These are phyloP conservation scores for Akanthomyces muscarius DNA, from an alignment of 2,329 filamentous ascomycete species.

Conservation along the genomic window DNA sequence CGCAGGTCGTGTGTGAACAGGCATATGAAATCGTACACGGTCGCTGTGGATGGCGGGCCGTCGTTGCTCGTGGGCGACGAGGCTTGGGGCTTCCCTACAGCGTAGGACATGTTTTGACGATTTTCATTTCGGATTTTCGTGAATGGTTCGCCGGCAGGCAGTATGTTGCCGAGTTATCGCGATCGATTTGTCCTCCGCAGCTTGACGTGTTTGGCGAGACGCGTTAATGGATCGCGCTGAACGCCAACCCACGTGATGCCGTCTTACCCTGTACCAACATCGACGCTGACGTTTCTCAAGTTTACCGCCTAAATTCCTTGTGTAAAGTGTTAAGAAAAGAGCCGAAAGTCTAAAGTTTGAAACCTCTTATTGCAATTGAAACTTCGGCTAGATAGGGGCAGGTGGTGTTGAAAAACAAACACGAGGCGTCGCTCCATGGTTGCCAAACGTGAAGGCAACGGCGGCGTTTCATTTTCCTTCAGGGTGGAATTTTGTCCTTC, in stretches of 20 bases:
- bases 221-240: conserved; percentile 14
- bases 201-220: conserved; percentile 11
- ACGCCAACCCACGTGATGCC: conserved; percentile 18
- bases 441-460: too few relatives aligned
- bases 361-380: too few relatives aligned
- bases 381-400: too few relatives aligned
- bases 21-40: conserved; percentile 77
- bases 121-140: background rate
- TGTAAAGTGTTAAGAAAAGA: too few relatives aligned
- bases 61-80: conserved; percentile 1
- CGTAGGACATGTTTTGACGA: conserved; percentile 14
- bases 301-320: too few relatives aligned
- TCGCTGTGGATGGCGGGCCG: conserved; percentile 54
- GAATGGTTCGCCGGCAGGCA: background rate
- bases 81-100: conserved; percentile 16
- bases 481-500: too few relatives aligned
- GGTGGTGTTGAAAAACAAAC: too few relatives aligned
- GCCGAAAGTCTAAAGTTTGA: too few relatives aligned
- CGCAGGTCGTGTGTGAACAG: conserved; percentile 82
- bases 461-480: too few relatives aligned
- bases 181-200: background rate
- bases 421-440: too few relatives aligned
- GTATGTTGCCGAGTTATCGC: conserved; percentile 21
- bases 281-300: too few relatives aligned
- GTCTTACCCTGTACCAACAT: conserved; percentile 1